Evolutionary conservation across 2,329 filamentous ascomycete species (phyloP), one percentile per base, ranked within the genome.

Genomic region (Alternaria panax): DNA sequence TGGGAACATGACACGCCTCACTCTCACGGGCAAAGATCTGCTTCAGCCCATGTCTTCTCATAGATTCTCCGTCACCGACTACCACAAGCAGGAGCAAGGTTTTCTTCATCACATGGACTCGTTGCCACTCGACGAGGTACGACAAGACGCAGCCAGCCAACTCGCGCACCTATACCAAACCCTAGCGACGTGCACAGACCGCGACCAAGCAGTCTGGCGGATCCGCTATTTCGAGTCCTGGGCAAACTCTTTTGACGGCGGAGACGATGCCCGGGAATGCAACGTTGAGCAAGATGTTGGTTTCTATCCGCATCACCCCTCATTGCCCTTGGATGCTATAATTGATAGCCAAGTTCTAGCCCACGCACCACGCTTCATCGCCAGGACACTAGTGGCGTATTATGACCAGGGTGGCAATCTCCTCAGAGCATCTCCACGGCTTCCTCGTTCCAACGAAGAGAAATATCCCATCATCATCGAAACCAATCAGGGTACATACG

Each of bases 321-420:
- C n/a, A 1, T 42, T 54, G 20, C 22, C 16, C n/a, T 5, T 38
- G 7, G 14, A 24, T 2, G 45, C 34, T 28, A 7, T 51, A 11
- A 12, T 7, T 11, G 18, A 34, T 11, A 34, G 45, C 3, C 14
- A 32, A 6, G 34, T 52, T 20, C 30, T 43, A 9, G 11, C 42
- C 7, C 22, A 22, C 8, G 40, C 54, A 18, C 62, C 66, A 43
- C 47, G 52, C 25, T 69, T 64, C 50, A 60, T 72, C 1, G 68
- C 60, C 18, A 55, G 66, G 14, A 70, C 68, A 1, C 54, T 65
- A 1, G 62, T 66, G 7, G 63, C 68, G 2, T 75, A 72, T 54
- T 73, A 64, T 40, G 64, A 69, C 41, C 57, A 70, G 34, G 32
- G 47, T 12, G 71, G 72, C 7, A 45, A 43, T 7, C 40, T 66